Evolutionary conservation across 192 early-diverging fungal species (phyloP).

Genomic region (Coemansia sp.): DNA sequence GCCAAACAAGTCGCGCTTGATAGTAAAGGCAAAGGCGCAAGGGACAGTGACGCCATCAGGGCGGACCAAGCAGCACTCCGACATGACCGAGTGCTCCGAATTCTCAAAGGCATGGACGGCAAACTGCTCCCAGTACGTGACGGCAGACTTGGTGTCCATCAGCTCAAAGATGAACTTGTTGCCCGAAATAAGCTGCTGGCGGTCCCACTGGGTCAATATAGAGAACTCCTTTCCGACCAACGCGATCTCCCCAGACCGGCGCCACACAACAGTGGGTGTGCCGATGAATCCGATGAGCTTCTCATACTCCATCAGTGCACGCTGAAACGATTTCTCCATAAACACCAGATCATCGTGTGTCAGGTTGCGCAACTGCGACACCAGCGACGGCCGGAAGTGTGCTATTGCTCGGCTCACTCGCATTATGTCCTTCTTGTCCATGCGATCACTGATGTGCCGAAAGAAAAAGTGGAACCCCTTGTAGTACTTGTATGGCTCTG

Average conservation of each 20-base stretch:
- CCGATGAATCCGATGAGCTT: slow-evolving; percentile 95
- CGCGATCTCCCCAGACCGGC: slow-evolving; percentile 94
- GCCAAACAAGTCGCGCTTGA: slow-evolving; percentile 97
- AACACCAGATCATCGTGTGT: slow-evolving; percentile 93
- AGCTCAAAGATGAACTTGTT: slow-evolving; percentile 65
- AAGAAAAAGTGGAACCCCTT: slow-evolving; percentile 94
- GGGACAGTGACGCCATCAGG: slow-evolving; percentile 76
- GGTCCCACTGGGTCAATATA: slow-evolving; percentile 89
- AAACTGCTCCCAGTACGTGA: slow-evolving; percentile 96
- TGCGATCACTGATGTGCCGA: slow-evolving; percentile 79
- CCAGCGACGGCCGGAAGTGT: slow-evolving; percentile 89
- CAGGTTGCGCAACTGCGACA: slow-evolving; percentile 93
- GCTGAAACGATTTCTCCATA: slow-evolving; percentile 96
- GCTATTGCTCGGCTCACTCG: slow-evolving; percentile 88
- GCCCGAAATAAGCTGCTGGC: slow-evolving; percentile 72
- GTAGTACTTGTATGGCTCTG: slow-evolving; percentile 87
- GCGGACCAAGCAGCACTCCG: slow-evolving; percentile 83
- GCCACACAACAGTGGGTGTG: slow-evolving; percentile 96
- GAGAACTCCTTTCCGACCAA: slow-evolving; percentile 97
- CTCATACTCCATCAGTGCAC: slow-evolving; percentile 93
- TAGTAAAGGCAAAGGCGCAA: slow-evolving; percentile 95
- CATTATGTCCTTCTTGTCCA: slow-evolving; percentile 88
- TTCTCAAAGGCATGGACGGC: slow-evolving; percentile 92
- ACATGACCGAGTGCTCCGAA: slow-evolving; percentile 86
- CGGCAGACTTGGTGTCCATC: slow-evolving; percentile 92